phyloP scores from a whole-genome alignment of 169 alveolate genomes.

The Cytauxzoon felis region DNA sequence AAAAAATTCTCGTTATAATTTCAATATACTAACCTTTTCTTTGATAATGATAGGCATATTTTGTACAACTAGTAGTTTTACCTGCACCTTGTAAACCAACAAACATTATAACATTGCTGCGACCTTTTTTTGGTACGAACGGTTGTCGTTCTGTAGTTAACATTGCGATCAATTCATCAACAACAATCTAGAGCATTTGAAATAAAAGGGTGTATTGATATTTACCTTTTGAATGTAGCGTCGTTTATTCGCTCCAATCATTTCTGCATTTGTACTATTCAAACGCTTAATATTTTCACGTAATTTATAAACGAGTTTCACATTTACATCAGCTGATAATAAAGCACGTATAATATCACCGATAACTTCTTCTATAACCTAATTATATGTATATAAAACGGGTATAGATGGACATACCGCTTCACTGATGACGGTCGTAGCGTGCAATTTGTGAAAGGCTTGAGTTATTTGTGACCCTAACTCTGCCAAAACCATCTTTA shows the following conservation, averaged over 20 bases:
- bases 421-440: slow-evolving; percentile 90
- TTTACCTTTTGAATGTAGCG: slow-evolving; percentile 69
- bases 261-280: slow-evolving; percentile 76
- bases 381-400: not conserved
- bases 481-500: slow-evolving; percentile 95
- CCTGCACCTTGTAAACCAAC: slow-evolving; percentile 99
- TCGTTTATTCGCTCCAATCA: slow-evolving; percentile 78
- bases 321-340: slow-evolving; percentile 91
- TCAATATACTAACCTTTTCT: slow-evolving; percentile 76
- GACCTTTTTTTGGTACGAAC: slow-evolving; percentile 89
- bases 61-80: slow-evolving; percentile 99
- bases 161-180: slow-evolving; percentile 90
- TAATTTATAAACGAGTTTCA: slow-evolving; percentile 83
- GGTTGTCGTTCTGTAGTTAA: slow-evolving; percentile 89
- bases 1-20: not conserved
- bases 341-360: slow-evolving; percentile 90
- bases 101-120: slow-evolving; percentile 93
- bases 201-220: not conserved
- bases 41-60: slow-evolving; percentile 95
- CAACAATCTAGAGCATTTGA: slow-evolving; percentile 74
- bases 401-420: slow-evolving; percentile 63
- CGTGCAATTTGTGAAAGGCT: slow-evolving; percentile 90
- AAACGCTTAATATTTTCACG: slow-evolving; percentile 83
- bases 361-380: slow-evolving; percentile 82
- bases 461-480: slow-evolving; percentile 89